Evolutionary conservation across 1,139 yeast genomes (phyloP), one percentile per base, ranked within the genome.

Genomic region (Lodderomyces jiufengensis): DNA sequence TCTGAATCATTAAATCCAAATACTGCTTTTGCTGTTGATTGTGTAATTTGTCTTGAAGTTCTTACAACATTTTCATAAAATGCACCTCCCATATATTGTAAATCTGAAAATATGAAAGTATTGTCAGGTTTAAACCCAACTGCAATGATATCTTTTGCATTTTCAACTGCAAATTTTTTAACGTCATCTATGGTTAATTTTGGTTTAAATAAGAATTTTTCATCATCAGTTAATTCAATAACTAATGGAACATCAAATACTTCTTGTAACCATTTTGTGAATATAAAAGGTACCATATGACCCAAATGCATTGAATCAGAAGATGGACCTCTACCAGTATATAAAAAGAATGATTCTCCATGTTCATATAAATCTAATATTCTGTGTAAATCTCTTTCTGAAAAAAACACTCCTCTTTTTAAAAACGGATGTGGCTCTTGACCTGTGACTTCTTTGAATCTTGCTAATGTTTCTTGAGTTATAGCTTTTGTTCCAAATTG

Each of bases 301-400:
- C 98, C 99, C 66, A 94, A 71, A 59, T 94, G 99, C 87, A 94
- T 83, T 16, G 95, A 83, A 50, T 84, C 96, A 30, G 92, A 80
- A 3, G 95, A 85, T 31, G 99, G 98, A 2, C 99, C 99, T 61
- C 99, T 80, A 33, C 99, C 99, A 18, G 99, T 94, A 61, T 94
- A 94, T 48, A 94, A 68, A 68, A 90, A 94, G 61, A 94, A 94
- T 27, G 92, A 95, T 64, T 92, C 86, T 15, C 96, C 96, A 55
- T 84, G 85, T 65, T 94, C 98, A 58, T 90, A 87, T 49, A 90
- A 66, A 55, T 85, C 95, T 56, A 92, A 73, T 52, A 92, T 92
- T 52, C 66, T 74, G 48, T 61, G 66, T 56, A 92, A 77, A 61
- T 92, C 98, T 60, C 98, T 77, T 59, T 90, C 96, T 29, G 95